A percentile compares a stretch with the other conserved stretches of the same genome.
Evolutionary conservation across 108 stramenopile species (phyloP).

Genomic region (Aurantiochytrium sp.): DNA sequence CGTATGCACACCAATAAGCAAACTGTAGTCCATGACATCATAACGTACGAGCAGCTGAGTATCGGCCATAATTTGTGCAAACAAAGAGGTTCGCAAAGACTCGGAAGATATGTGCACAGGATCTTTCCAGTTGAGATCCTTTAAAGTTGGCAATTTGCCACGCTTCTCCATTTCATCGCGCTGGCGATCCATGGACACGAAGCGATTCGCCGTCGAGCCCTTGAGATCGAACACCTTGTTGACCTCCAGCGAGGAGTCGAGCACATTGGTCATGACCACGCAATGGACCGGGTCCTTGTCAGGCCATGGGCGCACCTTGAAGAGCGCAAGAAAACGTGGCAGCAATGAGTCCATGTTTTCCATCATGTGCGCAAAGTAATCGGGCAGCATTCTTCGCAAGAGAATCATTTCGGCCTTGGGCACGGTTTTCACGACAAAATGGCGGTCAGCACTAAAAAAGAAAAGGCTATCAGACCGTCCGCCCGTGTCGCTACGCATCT

Average conservation of each 20-base stretch:
- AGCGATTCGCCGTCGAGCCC: not conserved
- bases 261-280: not conserved
- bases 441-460: not conserved
- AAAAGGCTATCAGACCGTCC: not conserved
- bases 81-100: not conserved
- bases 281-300: not conserved
- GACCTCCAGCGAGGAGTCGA: not conserved
- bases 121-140: not conserved
- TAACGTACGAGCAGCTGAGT: not conserved
- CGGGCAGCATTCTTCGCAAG: not conserved
- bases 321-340: not conserved
- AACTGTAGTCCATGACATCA: not conserved
- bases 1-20: not conserved
- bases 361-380: not conserved
- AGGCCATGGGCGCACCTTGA: not conserved
- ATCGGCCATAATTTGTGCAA: not conserved
- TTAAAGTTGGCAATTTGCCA: not conserved
- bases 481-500: not conserved
- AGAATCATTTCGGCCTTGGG: not conserved
- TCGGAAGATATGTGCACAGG: not conserved
- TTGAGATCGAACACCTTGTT: slow-evolving; percentile 6
- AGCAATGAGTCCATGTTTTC: not conserved
- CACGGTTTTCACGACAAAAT: not conserved
- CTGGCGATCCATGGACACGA: not conserved
- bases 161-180: not conserved